Base-by-base conservation (phyloP, 2,329 filamentous ascomycete genomes). In the Lasiodiplodia citricola region DNA sequence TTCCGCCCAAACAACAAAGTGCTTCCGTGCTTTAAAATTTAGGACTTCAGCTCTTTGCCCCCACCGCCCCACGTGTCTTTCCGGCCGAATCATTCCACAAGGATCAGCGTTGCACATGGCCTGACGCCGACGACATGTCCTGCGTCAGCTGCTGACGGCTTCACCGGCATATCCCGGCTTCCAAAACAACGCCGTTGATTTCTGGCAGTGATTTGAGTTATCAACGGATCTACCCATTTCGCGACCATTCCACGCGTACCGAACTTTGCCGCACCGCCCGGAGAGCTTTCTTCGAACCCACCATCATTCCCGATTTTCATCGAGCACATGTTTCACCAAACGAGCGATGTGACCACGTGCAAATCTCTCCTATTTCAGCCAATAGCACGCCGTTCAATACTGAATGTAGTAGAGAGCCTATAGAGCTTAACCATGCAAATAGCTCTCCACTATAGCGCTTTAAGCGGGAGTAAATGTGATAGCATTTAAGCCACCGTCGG, bases 211-310 rank as follows among this genome's bases (percentile, higher is more conserved):
- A 7, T 57, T 57, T 57, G 54, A 57, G 16, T 57, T 57, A 57
- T 57, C 54, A 38, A n/a, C 54, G 54, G 54, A 57, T 57, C 54
- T 57, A 57, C 18, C 54, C 54, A 21, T 38, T 14, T 13, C 8
- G 11, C 52, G 23, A n/a, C 13, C 11, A 8, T 16, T 16, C 28
- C 23, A 28, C 10, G 55, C 18, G 3, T 41, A 16, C 38, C 38
- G 16, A 5, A 16, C 41, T 18, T 18, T 44, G 41, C 41, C 41
- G 16, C 41, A 18, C 14, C 41, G 41, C 41, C 5, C 41, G 16
- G 41, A 44, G 14, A 7, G 7, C 2, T 14, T 5, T 44, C 41
- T 18, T 7, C 16, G 16, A 44, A 18, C 41, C 14, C 41, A 7
- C 16, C 16, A 3, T 44, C n/a, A 14, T 31, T 25, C 50, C 2